Base-by-base conservation (phyloP, 306 rosid species). In the Senna siamea region DNA sequence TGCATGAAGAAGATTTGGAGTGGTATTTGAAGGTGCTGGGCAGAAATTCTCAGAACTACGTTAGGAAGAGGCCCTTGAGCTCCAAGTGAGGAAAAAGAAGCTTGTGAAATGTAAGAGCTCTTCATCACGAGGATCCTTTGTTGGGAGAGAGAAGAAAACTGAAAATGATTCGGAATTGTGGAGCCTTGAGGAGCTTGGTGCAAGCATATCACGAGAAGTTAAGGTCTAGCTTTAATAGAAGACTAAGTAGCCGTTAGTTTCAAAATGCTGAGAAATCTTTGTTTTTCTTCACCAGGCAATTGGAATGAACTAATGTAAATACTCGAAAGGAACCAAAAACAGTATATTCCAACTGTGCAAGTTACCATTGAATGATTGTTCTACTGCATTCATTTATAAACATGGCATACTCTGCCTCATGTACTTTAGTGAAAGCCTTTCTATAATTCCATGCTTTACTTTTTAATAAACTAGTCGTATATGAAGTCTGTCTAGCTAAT, bases 31-130 rank as follows among this genome's bases (percentile, higher is more conserved):
- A 90, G 96, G 88, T 74, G 82, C 12, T 26, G 79, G 54, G 50
- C 52, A 78, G 71, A 74, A 75, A 5, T 37, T 37, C 75, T 84
- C 76, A 79, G 80, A 86, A 59, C 17, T 55, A 84, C 78, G 58
- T 43, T 44, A 52, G 72, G 71, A 75, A 78, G 37, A 75, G 80
- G 62, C 53, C 77, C 7, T 65, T 69, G 72, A 18, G 7, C 35
- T n/a, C 13, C 20, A 5, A 65, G 55, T 30, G 78, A 77, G 80
- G 85, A 86, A 83, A 87, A 87, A 30, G 89, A 88, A 84, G 87
- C 98, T 87, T 94, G 98, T 93, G 96, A 90, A 84, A 81, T 70
- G 34, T 48, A 84, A 84, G 98, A 89, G 98, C 98, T 93, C 97
- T 86, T 66, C 88, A 82, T 93, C 98, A 93, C 97, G 96, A 83